A percentile compares a stretch with the other conserved stretches of the same genome.
These are phyloP conservation scores for Syzygium syzygioides DNA, from an alignment of 441 rosid genomes.

Conservation along the genomic window DNA sequence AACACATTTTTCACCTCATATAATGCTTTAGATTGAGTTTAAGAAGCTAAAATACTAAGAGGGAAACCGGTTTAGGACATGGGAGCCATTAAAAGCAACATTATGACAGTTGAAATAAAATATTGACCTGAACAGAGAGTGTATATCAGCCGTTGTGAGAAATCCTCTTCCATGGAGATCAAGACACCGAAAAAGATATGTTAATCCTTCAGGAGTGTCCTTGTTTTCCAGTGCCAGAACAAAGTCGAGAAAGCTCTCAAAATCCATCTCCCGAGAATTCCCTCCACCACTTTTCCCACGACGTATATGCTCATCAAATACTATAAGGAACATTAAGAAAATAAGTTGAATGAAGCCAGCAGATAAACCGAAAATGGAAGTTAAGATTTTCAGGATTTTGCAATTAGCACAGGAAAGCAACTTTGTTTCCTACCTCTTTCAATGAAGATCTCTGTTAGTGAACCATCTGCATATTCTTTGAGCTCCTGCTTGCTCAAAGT, in stretches of 20 bases:
- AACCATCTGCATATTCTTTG: slow-evolving; percentile 93
- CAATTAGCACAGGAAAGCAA: not conserved
- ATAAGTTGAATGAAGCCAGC: not conserved
- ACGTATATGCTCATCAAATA: slow-evolving; percentile 92
- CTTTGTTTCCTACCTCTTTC: slow-evolving; percentile 65
- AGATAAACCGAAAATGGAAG: not conserved
- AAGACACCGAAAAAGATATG: slow-evolving; percentile 87
- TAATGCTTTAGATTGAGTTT: not conserved
- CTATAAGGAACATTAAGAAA: slow-evolving; percentile 30
- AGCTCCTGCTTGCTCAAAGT: slow-evolving; percentile 96
- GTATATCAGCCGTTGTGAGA: slow-evolving; percentile 95
- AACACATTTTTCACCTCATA: not conserved
- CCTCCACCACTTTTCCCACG: slow-evolving; percentile 65
- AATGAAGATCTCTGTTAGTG: slow-evolving; percentile 84
- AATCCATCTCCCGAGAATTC: slow-evolving; percentile 91
- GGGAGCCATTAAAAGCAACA: not conserved
- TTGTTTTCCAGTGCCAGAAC: slow-evolving; percentile 95
- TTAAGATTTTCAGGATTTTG: not conserved
- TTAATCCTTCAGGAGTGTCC: slow-evolving; percentile 93
- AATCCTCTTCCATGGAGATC: slow-evolving; percentile 87
- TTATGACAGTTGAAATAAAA: not conserved
- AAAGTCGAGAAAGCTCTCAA: slow-evolving; percentile 90
- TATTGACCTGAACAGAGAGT: slow-evolving; percentile 87
- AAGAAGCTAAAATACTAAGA: not conserved
- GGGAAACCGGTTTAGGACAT: not conserved